A percentile compares a stretch with the other conserved stretches of the same genome.
Evolutionary conservation across 2,329 filamentous ascomycete genomes (phyloP).

Genomic region (Trichophyton simii): DNA sequence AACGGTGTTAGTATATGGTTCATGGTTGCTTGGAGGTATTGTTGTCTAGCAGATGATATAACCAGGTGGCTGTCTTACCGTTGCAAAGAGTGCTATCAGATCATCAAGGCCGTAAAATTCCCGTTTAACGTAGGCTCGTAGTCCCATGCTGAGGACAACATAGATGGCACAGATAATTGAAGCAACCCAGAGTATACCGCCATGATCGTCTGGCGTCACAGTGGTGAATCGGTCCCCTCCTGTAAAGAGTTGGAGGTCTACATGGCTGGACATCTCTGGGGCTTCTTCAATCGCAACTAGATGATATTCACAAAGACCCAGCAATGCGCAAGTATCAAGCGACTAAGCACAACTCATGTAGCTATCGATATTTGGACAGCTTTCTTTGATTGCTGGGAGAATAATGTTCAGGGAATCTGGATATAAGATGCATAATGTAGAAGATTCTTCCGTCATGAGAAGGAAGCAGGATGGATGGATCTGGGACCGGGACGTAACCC

Average conservation of each 20-base stretch:
- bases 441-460: not conserved
- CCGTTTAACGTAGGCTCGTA: not conserved
- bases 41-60: not conserved
- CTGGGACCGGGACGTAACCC: not conserved
- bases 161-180: not conserved
- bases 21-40: too few species aligned
- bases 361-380: not conserved
- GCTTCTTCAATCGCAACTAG: not conserved
- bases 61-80: not conserved
- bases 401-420: not conserved
- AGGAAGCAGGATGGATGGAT: not conserved
- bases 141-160: not conserved
- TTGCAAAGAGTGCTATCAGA: not conserved
- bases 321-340: not conserved
- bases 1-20: not conserved
- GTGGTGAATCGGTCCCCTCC: conserved; percentile 1
- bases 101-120: not conserved
- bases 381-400: not conserved
- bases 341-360: not conserved
- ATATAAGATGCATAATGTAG: not conserved
- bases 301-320: not conserved
- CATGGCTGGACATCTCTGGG: not conserved
- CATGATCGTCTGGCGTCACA: not conserved
- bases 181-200: not conserved
- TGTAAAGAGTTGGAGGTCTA: not conserved